Evolutionary conservation across 805 yeast species (phyloP), one percentile per base, ranked within the genome.

Genomic region (Maudiozyma bulderi): DNA sequence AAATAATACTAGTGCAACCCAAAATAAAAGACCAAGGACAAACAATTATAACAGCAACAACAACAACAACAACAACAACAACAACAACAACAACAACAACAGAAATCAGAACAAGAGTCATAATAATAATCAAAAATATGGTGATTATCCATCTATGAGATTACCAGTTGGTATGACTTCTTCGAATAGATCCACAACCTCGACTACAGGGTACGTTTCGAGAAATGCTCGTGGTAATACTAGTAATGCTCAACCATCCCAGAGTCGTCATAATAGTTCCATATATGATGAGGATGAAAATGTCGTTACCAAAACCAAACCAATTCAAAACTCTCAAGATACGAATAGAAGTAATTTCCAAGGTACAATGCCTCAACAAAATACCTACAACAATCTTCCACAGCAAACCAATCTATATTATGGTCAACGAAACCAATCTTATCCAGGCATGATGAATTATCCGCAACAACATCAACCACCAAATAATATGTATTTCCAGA

Each of bases 91-190:
- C 15, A 43, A 34, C 37, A 43, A 34, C 28, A 35, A 37, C 20
- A 38, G 10, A 9, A 40, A 29, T 3, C 13, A 35, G 13, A 35
- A 15, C 8, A 35, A 35, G 8, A 26, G 26, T 32, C 33, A 32
- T 9, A 43, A 34, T 14, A 43, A 34, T 10, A 35, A 37, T 14
- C 30, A 32, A 9, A 32, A 11, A 35, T 35, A 38, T 28, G 26
- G 34, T 7, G 15, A 26, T 6, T 33, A 41, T 43, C 49, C 47
- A 10, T 40, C 54, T 11, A 50, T 54, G 55, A 56, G 49, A 42
- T 47, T 52, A 13, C 60, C 58, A 11, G 34, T 39, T 9, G 52
- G 52, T 11, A 53, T 55, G 55, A 35, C 38, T 13, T n/a, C 38
- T n/a, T 13, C 38, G 4, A n/a, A 14, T 13, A 35, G 26, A 20